Evolutionary conservation across 495 filamentous ascomycete genomes (phyloP).

Genomic region (Penicillium tannophilum): DNA sequence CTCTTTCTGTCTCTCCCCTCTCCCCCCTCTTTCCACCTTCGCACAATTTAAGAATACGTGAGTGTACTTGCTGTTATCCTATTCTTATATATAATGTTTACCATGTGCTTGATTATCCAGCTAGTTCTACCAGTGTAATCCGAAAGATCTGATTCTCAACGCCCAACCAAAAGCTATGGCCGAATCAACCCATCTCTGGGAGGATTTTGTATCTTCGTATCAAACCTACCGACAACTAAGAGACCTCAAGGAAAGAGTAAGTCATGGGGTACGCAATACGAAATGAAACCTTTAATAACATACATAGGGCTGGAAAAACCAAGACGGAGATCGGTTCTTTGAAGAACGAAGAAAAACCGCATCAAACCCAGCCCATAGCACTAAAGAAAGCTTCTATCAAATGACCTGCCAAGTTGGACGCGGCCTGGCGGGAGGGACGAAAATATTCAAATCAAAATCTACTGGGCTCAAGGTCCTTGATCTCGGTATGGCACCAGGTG

Average conservation of each 20-base stretch:
- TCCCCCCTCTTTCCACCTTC: background rate
- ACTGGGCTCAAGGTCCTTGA: constrained; percentile 8
- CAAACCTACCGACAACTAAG: background rate
- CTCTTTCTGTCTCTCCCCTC: background rate
- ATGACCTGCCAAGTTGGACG: background rate
- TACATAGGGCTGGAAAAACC: background rate
- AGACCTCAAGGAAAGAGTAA: background rate
- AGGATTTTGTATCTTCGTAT: background rate
- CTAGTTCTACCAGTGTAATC: background rate
- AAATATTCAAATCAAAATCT: constrained; percentile 4
- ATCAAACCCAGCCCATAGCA: background rate
- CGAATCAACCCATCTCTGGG: background rate
- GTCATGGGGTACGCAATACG: background rate
- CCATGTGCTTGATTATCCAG: background rate
- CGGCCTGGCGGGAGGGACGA: background rate
- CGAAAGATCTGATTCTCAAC: background rate
- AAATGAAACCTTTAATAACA: background rate
- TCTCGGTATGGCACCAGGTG: constrained; percentile 12
- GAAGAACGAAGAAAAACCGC: background rate
- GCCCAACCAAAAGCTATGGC: background rate
- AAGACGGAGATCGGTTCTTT: background rate
- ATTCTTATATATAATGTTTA: background rate
- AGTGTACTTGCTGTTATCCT: background rate
- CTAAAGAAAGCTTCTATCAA: background rate
- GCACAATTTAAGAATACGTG: background rate